Evolutionary conservation across 768 basidiomycete species (phyloP).

Genomic region (Panaeolus papilionaceus): DNA sequence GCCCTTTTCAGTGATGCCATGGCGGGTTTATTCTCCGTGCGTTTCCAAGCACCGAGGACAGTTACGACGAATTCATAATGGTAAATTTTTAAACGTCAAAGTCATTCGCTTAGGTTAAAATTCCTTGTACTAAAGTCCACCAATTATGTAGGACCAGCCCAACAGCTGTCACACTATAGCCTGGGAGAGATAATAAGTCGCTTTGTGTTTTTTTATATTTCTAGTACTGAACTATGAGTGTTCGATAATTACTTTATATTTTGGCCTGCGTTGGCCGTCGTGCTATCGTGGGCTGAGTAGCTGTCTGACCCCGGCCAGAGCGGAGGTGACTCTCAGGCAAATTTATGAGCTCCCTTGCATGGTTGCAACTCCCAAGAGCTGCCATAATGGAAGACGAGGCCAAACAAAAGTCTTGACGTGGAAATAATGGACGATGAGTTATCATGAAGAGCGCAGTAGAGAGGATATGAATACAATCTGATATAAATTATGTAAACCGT

Average conservation of each 20-base stretch:
- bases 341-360: neutral
- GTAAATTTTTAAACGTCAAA: neutral
- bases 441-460: neutral
- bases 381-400: neutral
- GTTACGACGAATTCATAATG: neutral
- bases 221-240: too few species aligned
- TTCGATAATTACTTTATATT: too few species aligned
- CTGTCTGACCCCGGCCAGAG: neutral
- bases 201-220: too few species aligned
- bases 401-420: neutral
- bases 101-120: neutral
- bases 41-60: constrained; percentile 11
- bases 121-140: neutral
- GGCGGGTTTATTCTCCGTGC: neutral
- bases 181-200: too few species aligned
- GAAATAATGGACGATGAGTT: neutral
- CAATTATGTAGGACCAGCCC: neutral
- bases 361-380: neutral
- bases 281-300: too few species aligned
- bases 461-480: neutral
- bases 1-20: neutral
- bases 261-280: too few species aligned
- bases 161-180: too few species aligned
- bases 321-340: neutral
- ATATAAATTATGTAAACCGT: neutral